Conservation (phyloP, 1,139 yeast genomes). For the Nakaseomyces nivariensis region DNA sequence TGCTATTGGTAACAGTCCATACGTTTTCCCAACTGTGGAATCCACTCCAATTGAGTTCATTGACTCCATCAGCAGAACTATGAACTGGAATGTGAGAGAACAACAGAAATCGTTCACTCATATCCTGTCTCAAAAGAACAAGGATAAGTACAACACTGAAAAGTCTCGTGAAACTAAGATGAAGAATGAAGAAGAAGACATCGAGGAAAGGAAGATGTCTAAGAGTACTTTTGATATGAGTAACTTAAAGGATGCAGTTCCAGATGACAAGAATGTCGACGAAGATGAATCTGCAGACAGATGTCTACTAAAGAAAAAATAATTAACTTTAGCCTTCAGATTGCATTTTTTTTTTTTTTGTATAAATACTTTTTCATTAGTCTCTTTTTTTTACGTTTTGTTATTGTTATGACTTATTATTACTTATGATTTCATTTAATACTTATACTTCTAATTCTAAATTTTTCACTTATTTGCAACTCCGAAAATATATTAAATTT, state of each 20-base stretch:
- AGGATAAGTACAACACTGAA: constrained; percentile 21
- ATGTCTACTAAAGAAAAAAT: neutral
- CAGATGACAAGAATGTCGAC: constrained; percentile 3
- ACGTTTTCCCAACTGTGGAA: constrained; percentile 78
- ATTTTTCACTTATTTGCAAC: no score
- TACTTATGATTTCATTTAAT: no score
- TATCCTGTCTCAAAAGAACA: constrained; percentile 40
- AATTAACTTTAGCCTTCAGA: neutral
- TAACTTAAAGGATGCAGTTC: neutral
- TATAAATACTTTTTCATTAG: neutral
- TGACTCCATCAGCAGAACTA: constrained; percentile 70
- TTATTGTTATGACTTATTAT: no score
- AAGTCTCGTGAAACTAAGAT: constrained; percentile 3
- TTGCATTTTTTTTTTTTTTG: neutral
- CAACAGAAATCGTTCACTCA: constrained; percentile 64
- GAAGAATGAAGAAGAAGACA: constrained; percentile 5
- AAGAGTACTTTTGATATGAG: neutral
- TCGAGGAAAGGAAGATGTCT: constrained; percentile 4
- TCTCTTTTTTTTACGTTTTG: neutral
- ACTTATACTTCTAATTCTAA: no score
- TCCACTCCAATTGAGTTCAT: constrained; percentile 69
- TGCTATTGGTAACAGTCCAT: constrained; percentile 66
- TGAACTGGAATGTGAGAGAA: constrained; percentile 82
- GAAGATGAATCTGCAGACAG: constrained; percentile 3
- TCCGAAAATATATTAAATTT: no score